Percentiles rank a stretch among this genome's conserved stretches.
Evolutionary conservation across 2,329 filamentous ascomycete genomes (phyloP).

Genomic region (Stagonosporopsis chrysanthemi): DNA sequence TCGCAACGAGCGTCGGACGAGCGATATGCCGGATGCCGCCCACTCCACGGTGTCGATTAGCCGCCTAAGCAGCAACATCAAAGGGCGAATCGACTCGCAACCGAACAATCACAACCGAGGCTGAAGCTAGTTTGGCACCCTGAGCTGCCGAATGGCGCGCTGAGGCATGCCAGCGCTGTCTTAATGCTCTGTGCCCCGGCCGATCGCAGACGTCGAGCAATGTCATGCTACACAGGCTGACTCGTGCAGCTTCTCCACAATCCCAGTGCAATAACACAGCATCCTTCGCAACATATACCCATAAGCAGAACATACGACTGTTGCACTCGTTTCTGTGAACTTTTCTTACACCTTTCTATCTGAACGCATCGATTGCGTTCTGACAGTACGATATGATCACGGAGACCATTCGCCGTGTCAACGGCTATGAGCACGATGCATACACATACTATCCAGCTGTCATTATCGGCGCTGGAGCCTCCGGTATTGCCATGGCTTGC

Average conservation of each 20-base stretch:
- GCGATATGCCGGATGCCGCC: background rate
- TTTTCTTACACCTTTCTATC: background rate
- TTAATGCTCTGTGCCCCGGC: no score
- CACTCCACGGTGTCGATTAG: no score
- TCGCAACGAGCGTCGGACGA: no score
- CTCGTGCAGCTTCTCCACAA: constrained; percentile 4
- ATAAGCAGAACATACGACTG: background rate
- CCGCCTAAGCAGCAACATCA: no score
- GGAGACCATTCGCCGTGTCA: constrained; percentile 47
- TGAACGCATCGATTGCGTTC: background rate
- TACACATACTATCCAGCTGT: constrained; percentile 58
- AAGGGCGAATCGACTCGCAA: background rate
- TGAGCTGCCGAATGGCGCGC: background rate
- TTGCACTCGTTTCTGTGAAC: background rate
- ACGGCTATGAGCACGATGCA: constrained; percentile 49
- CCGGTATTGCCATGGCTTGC: constrained; percentile 68
- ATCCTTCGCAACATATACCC: background rate
- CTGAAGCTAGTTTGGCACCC: background rate
- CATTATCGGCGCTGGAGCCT: constrained; percentile 69
- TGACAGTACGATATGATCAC: constrained; percentile 32
- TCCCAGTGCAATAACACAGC: background rate
- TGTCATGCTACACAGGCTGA: background rate
- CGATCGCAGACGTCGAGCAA: no score
- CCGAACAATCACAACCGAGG: constrained; percentile 8
- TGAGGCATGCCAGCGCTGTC: background rate